Conservation (phyloP, 1,139 yeast genomes). For the Hemisphaericaspora lyxosophila region DNA sequence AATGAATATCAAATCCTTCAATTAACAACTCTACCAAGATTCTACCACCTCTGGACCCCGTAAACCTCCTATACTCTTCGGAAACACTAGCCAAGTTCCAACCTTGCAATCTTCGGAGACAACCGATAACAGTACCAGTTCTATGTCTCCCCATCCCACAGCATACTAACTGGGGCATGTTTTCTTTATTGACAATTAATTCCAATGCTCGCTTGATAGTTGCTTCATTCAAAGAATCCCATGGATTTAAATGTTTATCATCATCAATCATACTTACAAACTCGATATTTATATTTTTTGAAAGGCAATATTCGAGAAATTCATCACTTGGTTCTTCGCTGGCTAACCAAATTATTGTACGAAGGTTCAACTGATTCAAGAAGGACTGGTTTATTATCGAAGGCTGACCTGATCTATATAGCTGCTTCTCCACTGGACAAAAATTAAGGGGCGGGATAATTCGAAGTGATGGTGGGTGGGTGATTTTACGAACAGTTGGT, state of each 20-base stretch:
- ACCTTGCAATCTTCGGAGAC: conserved; percentile 84
- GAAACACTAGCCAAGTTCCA: conserved; percentile 94
- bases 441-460: conserved; percentile 93
- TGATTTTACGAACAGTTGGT: conserved; percentile 16
- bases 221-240: conserved; percentile 93
- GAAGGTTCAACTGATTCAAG: conserved; percentile 67
- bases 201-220: conserved; percentile 79
- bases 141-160: conserved; percentile 98
- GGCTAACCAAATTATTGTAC: conserved; percentile 89
- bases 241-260: conserved; percentile 52
- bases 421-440: conserved; percentile 85
- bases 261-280: conserved; percentile 65
- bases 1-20: conserved; percentile 71
- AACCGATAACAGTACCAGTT: conserved; percentile 94
- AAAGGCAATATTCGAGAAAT: conserved; percentile 76
- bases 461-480: conserved; percentile 55
- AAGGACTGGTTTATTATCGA: conserved; percentile 90
- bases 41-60: conserved; percentile 90
- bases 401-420: conserved; percentile 95
- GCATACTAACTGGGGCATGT: conserved; percentile 84
- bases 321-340: conserved; percentile 94
- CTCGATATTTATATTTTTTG: conserved; percentile 63
- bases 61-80: conserved; percentile 90
- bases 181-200: conserved; percentile 65
- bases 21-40: conserved; percentile 86